These are phyloP conservation scores for Chrysophaeum taylorii DNA, from an alignment of 352 stramenopile species.

Conservation along the genomic window DNA sequence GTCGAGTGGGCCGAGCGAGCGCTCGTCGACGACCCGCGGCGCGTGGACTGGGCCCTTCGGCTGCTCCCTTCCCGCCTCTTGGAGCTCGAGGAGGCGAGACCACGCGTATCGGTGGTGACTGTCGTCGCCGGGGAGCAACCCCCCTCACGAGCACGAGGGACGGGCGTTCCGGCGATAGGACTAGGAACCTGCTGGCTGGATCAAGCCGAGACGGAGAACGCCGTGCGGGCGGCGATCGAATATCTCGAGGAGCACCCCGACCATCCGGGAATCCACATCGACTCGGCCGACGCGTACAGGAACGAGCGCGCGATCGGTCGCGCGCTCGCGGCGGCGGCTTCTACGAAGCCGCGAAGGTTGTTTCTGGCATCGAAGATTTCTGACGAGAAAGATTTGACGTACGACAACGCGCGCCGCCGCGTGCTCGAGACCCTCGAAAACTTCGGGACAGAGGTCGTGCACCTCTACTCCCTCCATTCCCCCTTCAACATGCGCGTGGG, in stretches of 20 bases:
- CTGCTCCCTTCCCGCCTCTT: too few species aligned
- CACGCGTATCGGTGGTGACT: too few species aligned
- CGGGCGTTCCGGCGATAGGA: neutral
- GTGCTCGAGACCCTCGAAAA: neutral
- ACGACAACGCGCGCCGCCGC: neutral
- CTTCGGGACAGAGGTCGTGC: neutral
- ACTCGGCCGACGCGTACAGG: neutral
- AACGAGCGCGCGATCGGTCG: slow-evolving; percentile 3
- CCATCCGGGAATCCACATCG: neutral
- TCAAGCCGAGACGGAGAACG: neutral
- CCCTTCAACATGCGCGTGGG: neutral
- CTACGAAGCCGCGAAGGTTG: neutral
- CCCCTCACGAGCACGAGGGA: too few species aligned
- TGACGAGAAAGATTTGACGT: neutral
- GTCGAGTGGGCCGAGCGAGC: neutral
- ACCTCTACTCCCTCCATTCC: slow-evolving; percentile 3
- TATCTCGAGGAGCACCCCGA: neutral
- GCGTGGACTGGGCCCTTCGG: too few species aligned
- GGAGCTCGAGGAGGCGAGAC: too few species aligned
- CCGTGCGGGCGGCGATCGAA: neutral
- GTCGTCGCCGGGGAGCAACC: too few species aligned
- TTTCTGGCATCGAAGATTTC: slow-evolving; percentile 3
- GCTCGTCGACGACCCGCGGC: neutral
- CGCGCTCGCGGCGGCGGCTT: neutral
- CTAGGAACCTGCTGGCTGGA: slow-evolving; percentile 5